Base-by-base conservation (phyloP, 192 early-diverging fungal genomes). In the Cladochytrium replicatum region DNA sequence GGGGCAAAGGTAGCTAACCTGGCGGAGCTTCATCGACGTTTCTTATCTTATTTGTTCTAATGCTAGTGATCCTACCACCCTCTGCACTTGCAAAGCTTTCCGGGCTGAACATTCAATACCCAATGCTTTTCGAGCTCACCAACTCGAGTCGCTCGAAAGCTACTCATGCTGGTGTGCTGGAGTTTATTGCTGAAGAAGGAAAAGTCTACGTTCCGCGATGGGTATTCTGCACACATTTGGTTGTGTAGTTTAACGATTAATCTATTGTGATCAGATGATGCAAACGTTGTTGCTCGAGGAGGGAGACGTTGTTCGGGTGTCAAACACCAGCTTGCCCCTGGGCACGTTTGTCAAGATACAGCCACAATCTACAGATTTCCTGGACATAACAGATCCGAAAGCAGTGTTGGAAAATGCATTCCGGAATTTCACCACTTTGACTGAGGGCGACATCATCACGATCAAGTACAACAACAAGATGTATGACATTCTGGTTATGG, bases 151-250 rank as follows among this genome's bases (percentile, higher is more conserved):
- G 43, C 43, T 2, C 54, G 1, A 71, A 54, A 46, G 64, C 74
- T 37, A 84, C 93, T 13, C 92, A 99, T 51, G 89, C 93, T 23
- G 96, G 96, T 52, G 96, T 99, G 6, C 78, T 99, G 6, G 93
- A 99, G 69, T 99, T 99, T 57, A 91, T 86, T 29, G 93, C 96
- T 7, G 93, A 96, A 60, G 93, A 97, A 69, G 96, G 96, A 26
- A 67, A 88, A 6, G 85, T 82, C 6, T 99, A 96, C 59, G 58
- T 99, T 34, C 96, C 96, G 42, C 86, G 89, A 32, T 99, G 96
- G 96, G 84, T 89, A 68, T 31, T 6, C 7, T 47, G 6, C 6
- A 41, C 25, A 3, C 11, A 22, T 29, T 26, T 43, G 22, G 6
- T 15, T 8, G 40, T 46, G 30, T 24, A 17, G 9, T 4, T n/a